Conservation (phyloP, 1,139 yeast species). For the Yamadazyma songkhlaensis region DNA sequence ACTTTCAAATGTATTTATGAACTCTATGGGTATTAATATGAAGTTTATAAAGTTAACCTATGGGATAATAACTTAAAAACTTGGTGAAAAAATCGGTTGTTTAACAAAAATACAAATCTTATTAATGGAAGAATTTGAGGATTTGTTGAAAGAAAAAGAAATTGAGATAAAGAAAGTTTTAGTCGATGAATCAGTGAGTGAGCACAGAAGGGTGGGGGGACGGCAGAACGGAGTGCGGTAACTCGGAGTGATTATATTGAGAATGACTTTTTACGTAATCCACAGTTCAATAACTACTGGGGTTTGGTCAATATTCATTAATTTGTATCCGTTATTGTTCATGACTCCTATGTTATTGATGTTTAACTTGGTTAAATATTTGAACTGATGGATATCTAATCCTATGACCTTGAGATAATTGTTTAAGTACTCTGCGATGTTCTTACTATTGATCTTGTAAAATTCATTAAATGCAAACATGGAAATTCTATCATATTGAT, state of each 20-base stretch:
- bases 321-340: neutral
- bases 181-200: neutral
- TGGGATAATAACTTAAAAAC: too few species aligned
- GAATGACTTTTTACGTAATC: too few species aligned
- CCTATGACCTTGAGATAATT: neutral
- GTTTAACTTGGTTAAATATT: neutral
- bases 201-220: neutral
- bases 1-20: too few species aligned
- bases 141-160: neutral
- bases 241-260: too few species aligned
- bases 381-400: neutral
- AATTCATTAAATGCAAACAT: constrained; percentile 1
- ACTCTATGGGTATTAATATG: too few species aligned
- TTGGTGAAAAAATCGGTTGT: too few species aligned
- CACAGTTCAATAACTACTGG: neutral
- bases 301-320: neutral
- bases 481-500: neutral
- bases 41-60: too few species aligned
- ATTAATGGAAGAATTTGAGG: constrained; percentile 1
- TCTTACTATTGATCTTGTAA: constrained; percentile 3
- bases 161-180: constrained; percentile 2
- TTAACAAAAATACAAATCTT: neutral
- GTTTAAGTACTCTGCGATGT: constrained; percentile 5
- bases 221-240: neutral
- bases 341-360: constrained; percentile 3